phyloP scores from a whole-genome alignment of 2,329 filamentous ascomycete genomes.

The Penicillium brasilianum region DNA sequence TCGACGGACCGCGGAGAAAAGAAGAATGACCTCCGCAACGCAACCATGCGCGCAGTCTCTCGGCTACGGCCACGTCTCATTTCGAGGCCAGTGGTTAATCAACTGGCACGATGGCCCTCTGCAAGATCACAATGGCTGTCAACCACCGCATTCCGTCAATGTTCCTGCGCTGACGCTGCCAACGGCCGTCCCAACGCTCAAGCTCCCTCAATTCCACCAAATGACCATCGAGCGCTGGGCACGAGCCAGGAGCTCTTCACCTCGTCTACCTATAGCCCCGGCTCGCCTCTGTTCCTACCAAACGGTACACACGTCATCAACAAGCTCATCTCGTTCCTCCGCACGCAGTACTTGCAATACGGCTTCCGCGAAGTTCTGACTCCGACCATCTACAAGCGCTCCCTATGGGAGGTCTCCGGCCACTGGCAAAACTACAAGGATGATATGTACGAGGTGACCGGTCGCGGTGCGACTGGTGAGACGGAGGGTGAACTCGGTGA shows the following conservation, averaged over 20 bases:
- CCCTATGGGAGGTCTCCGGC: slow-evolving; percentile 82
- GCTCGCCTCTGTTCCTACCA: slow-evolving; percentile 82
- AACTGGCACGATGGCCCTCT: slow-evolving; percentile 7
- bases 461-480: slow-evolving; percentile 54
- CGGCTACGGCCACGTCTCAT: slow-evolving; percentile 24
- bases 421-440: slow-evolving; percentile 90
- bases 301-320: slow-evolving; percentile 84
- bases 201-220: slow-evolving; percentile 43
- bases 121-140: slow-evolving; percentile 25
- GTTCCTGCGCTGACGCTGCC: slow-evolving; percentile 31
- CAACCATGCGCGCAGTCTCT: slow-evolving; percentile 33
- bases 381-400: slow-evolving; percentile 88
- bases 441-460: slow-evolving; percentile 83
- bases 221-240: slow-evolving; percentile 58
- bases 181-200: slow-evolving; percentile 20
- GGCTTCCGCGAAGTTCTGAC: slow-evolving; percentile 89
- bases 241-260: slow-evolving; percentile 74
- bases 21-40: slow-evolving; percentile 11
- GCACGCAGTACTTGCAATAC: slow-evolving; percentile 81
- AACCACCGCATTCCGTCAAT: slow-evolving; percentile 25
- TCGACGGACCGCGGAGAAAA: slow-evolving; percentile 17
- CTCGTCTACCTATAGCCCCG: slow-evolving; percentile 78
- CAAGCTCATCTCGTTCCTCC: slow-evolving; percentile 78
- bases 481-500: slow-evolving; percentile 56
- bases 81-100: slow-evolving; percentile 10